Base-by-base conservation (phyloP, 2,329 filamentous ascomycete genomes). In the Bipolaris sorokiniana region DNA sequence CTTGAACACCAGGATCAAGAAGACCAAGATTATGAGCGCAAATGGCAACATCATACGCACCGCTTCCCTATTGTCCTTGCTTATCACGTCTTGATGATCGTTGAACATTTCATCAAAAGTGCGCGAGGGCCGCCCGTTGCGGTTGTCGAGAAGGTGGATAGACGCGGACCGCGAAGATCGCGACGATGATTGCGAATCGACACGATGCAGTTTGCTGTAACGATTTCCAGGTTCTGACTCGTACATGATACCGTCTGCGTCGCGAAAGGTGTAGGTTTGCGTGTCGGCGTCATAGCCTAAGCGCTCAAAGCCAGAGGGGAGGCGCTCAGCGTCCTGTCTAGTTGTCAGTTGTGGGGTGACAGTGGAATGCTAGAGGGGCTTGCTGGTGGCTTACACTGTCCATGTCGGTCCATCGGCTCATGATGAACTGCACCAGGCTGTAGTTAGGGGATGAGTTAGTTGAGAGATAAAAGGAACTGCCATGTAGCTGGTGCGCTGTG, bases 21-120 rank as follows among this genome's bases (percentile, higher is more conserved):
- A 82, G 15, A 85, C 64, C 3, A 83, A 76, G 51, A 85, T 77
- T 34, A 87, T 70, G 58, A 86, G 71, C 51, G 83, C 83, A 72
- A 86, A 87, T 67, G 86, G 86, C 66, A 87, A 76, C 61, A 87
- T 75, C n/a, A 79, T 78, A 28, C 84, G 78, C 80, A 84, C 82
- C 5, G 84, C 81, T 31, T 75, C 73, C 37, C 69, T 49, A 46
- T 75, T 62, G 59, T 61, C 51, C 15, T 53, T 55, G 46, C 66
- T 56, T 16, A 73, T 57, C 16, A 51, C 41, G 22, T 48, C 52
- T 50, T 73, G 65, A 11, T 42, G 48, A 28, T 47, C 49, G 7
- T 26, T 16, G 20, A 51, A 18, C 23, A 67, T 55, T 23, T 70
- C 68, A 15, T 41, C 56, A 22, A 58, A 36, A 31, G 51, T 58